phyloP scores from a whole-genome alignment of 78 protist genomes.

The Mastigamoeba balamuthi region DNA sequence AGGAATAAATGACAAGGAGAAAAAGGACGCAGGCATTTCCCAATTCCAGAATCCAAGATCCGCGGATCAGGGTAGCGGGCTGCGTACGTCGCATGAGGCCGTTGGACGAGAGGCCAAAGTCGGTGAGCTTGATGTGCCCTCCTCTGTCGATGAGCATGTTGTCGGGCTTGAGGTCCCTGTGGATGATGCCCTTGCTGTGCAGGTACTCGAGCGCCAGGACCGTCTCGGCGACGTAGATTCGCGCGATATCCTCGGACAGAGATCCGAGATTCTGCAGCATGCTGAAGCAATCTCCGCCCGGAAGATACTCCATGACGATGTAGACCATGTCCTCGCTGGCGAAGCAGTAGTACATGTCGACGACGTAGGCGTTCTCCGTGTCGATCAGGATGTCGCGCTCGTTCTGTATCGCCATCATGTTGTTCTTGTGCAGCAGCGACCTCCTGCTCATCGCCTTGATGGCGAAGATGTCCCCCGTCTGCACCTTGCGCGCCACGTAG shows the following conservation, averaged over 20 bases:
- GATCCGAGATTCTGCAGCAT: slow-evolving; percentile 42
- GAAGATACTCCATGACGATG: slow-evolving; percentile 70
- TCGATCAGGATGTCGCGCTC: slow-evolving; percentile 39
- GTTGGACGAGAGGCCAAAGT: slow-evolving; percentile 35
- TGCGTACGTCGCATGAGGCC: slow-evolving; percentile 43
- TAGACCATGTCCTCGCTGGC: slow-evolving; percentile 33
- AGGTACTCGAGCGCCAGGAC: slow-evolving; percentile 47
- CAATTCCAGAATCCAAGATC: no score
- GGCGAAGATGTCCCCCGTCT: slow-evolving; percentile 65
- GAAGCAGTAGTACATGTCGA: slow-evolving; percentile 51
- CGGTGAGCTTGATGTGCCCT: slow-evolving; percentile 55
- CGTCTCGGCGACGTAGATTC: slow-evolving; percentile 52
- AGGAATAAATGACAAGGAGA: no score
- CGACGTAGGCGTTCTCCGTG: slow-evolving; percentile 37
- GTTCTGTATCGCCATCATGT: slow-evolving; percentile 27
- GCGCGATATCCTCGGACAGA: neutral
- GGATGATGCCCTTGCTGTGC: slow-evolving; percentile 42
- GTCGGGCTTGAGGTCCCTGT: slow-evolving; percentile 55
- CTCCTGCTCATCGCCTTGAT: slow-evolving; percentile 65
- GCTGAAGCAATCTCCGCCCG: slow-evolving; percentile 59
- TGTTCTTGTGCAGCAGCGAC: slow-evolving; percentile 42
- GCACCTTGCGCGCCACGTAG: slow-evolving; percentile 58
- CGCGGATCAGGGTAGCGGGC: no score
- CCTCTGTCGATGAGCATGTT: slow-evolving; percentile 39
- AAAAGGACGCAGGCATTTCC: no score